Base-by-base conservation (phyloP, 2,329 filamentous ascomycete species). In the Rhynchosporium secalis region DNA sequence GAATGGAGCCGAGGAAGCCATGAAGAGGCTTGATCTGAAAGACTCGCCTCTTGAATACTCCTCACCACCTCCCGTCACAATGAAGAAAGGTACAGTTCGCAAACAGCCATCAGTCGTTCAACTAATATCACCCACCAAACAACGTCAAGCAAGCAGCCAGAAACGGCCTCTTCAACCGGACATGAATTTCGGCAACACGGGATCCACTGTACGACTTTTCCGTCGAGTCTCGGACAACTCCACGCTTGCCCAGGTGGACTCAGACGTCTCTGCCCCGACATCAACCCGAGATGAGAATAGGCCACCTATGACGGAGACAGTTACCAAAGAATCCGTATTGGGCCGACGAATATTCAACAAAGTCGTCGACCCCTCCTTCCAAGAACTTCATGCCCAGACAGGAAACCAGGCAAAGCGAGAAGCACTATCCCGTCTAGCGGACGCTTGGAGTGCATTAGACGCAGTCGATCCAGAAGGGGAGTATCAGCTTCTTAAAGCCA, bases 161-260 rank as follows among this genome's bases (percentile, higher is more conserved):
- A 92, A 91, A 76, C 88, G 91, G 67, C 93, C 94, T 0, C 81
- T 97, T 1, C 92, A 92, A 60, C 84, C 95, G 1, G 92, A 98
- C 72, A 88, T 96, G 80, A 96, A 89, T 5, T 98, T 96, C 76
- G 95, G 94, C 57, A 98, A 98, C 75, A 90, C 88, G 7, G 91
- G 91, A 1, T 97, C 94, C 0, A 96, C 93, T 15, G 91, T 96
- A 68, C 88, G 93, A 60, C 88, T 96, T 58, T 98, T 97, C 79
- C 90, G 91, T 66, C 86, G 94, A 29, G 92, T 96, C 0, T 95
- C 93, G 0, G 90, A 91, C 70, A 80, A 81, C 69, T 86, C 80
- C 28, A 71, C 69, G 4, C 56, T 65, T 13, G 68, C 69, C n/a
- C 69, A 71, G 46, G 66, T 70, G 12, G 64, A 69, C 38, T 65